Conservation (phyloP, 202 grass and related monocot genomes). For the Panicum virgatum region DNA sequence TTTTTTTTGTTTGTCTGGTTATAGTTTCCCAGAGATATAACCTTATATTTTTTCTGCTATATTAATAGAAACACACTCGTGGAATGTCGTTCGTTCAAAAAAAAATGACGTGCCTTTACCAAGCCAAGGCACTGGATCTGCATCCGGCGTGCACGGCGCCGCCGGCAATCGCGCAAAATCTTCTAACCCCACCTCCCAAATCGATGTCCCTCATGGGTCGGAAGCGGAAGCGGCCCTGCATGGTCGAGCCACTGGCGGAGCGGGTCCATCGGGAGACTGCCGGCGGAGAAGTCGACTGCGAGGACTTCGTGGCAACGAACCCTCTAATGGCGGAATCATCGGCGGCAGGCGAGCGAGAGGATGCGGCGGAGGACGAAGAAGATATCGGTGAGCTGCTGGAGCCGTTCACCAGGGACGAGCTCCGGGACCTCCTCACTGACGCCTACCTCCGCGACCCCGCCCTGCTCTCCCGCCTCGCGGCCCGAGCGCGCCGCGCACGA, state of each 20-base stretch:
- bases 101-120: too few relatives aligned
- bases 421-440: conserved; percentile 60
- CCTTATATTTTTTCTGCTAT: too few relatives aligned
- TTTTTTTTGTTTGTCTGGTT: too few relatives aligned
- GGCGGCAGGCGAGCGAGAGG: background rate
- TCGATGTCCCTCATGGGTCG: conserved; percentile 13
- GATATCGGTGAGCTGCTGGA: conserved; percentile 55
- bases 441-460: conserved; percentile 43
- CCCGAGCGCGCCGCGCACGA: conserved; percentile 34
- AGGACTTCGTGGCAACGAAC: conserved; percentile 2
- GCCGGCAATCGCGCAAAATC: too few relatives aligned
- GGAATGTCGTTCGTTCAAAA: too few relatives aligned
- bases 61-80: too few relatives aligned
- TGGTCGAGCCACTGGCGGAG: conserved; percentile 19
- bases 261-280: conserved; percentile 5
- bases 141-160: too few relatives aligned
- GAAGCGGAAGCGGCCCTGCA: conserved; percentile 44
- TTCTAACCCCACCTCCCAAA: background rate
- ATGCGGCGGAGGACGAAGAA: conserved; percentile 27
- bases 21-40: too few relatives aligned
- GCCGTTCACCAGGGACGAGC: conserved; percentile 71
- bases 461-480: conserved; percentile 41
- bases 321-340: background rate
- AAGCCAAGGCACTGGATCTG: too few relatives aligned
- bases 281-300: conserved; percentile 18